These are phyloP conservation scores for Annulohypoxylon truncatum DNA, from an alignment of 2,329 filamentous ascomycete genomes.

Conservation along the genomic window DNA sequence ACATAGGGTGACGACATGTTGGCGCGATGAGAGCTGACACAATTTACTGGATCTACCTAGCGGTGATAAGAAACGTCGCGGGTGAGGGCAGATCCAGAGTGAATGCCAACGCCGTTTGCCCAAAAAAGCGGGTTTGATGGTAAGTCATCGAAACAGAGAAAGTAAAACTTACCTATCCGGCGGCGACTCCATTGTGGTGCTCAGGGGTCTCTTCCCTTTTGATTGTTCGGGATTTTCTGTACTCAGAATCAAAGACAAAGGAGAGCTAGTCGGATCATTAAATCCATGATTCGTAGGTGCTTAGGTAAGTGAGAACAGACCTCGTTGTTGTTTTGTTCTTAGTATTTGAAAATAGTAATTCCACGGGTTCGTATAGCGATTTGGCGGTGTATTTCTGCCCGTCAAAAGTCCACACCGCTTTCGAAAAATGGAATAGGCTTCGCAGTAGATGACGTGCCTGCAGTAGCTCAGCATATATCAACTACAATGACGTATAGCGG, in stretches of 20 bases:
- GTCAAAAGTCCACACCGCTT: conserved; percentile 4
- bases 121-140: conserved; percentile 6
- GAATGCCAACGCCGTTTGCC: background rate
- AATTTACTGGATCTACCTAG: conserved; percentile 3
- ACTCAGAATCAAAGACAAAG: conserved; percentile 42
- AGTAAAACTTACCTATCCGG: conserved; percentile 48
- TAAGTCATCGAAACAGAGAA: conserved; percentile 22
- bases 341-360: background rate
- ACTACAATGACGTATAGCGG: conserved; percentile 11
- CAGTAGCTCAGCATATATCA: conserved; percentile 5
- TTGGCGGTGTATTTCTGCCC: conserved; percentile 7
- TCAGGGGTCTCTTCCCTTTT: conserved; percentile 18
- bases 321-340: conserved; percentile 4
- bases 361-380: background rate
- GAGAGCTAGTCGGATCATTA: conserved; percentile 33
- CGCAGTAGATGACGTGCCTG: conserved; percentile 5
- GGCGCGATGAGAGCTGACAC: background rate
- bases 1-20: conserved; percentile 18
- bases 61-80: conserved; percentile 1
- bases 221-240: conserved; percentile 15
- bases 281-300: conserved; percentile 19
- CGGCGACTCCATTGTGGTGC: conserved; percentile 46
- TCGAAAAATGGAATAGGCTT: conserved; percentile 15
- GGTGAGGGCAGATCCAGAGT: conserved; percentile 6
- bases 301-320: conserved; percentile 2